Evolutionary conservation across 2,329 filamentous ascomycete species (phyloP).

Genomic region (Hypoxylon rubiginosum): DNA sequence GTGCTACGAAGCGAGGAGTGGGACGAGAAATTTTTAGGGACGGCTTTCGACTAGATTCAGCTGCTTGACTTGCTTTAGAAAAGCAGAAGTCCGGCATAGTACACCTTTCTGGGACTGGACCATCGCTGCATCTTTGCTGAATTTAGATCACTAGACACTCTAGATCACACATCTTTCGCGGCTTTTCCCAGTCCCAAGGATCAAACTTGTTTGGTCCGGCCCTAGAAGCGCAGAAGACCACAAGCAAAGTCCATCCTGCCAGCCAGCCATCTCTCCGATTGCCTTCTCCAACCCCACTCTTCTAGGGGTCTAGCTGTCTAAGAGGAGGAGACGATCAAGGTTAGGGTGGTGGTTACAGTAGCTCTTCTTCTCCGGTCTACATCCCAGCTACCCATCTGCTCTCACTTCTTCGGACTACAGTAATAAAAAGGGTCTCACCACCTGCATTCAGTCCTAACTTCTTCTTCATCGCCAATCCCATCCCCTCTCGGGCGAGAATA

Average conservation of each 20-base stretch:
- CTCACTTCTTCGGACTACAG: background rate
- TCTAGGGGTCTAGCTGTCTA: too few species aligned
- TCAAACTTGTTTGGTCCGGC: background rate
- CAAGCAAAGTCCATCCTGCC: too few species aligned
- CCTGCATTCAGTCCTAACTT: background rate
- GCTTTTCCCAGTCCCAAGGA: background rate
- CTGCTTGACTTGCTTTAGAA: too few species aligned
- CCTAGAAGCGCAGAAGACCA: constrained; percentile 8
- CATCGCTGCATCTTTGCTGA: background rate
- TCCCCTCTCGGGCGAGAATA: constrained; percentile 23
- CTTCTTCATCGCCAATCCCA: background rate
- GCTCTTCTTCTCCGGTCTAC: too few species aligned
- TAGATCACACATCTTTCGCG: background rate
- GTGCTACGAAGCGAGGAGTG: background rate
- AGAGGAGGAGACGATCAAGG: constrained; percentile 23
- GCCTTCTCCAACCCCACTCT: constrained; percentile 22
- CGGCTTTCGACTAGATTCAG: constrained; percentile 14
- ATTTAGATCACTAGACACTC: background rate
- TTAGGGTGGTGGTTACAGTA: constrained; percentile 3
- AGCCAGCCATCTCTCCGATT: constrained; percentile 15
- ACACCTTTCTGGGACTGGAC: constrained; percentile 21
- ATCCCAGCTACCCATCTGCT: too few species aligned
- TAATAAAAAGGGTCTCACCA: constrained; percentile 4
- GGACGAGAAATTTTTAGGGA: constrained; percentile 11
- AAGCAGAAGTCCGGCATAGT: constrained; percentile 13